Evolutionary conservation across 352 stramenopile genomes (phyloP).

Genomic region (Phytophthora sansomeana): DNA sequence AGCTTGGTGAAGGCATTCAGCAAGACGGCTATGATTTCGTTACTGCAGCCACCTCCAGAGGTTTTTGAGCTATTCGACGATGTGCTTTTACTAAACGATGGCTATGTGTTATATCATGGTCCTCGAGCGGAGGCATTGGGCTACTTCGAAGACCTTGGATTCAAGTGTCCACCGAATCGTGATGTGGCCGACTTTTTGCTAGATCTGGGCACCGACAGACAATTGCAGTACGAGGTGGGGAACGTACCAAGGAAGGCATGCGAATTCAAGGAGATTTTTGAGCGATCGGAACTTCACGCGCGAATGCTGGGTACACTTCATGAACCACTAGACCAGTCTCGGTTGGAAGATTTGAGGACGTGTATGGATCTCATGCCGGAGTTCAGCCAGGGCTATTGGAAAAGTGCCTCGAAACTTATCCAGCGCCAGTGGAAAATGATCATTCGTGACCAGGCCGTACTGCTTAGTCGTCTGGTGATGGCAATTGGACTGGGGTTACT

Average conservation of each 20-base stretch:
- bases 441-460: constrained; percentile 51
- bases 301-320: not conserved
- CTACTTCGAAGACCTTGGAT: constrained; percentile 48
- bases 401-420: constrained; percentile 21
- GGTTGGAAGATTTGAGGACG: not conserved
- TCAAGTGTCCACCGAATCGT: constrained; percentile 22
- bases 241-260: constrained; percentile 3
- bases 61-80: constrained; percentile 61
- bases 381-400: constrained; percentile 3
- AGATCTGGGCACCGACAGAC: constrained; percentile 23
- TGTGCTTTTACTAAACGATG: constrained; percentile 51
- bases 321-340: not conserved
- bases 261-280: constrained; percentile 41
- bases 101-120: constrained; percentile 48
- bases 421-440: constrained; percentile 72
- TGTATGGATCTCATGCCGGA: not conserved
- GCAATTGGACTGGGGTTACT: constrained; percentile 60
- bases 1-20: constrained; percentile 33
- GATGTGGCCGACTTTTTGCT: constrained; percentile 29
- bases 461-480: constrained; percentile 54
- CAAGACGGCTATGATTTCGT: constrained; percentile 50
- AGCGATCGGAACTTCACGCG: constrained; percentile 17
- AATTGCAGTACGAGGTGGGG: constrained; percentile 8
- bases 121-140: constrained; percentile 24
- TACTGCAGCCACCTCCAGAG: constrained; percentile 46